Evolutionary conservation across 116 monocot genomes (phyloP).

Genomic region (Zostera marina): DNA sequence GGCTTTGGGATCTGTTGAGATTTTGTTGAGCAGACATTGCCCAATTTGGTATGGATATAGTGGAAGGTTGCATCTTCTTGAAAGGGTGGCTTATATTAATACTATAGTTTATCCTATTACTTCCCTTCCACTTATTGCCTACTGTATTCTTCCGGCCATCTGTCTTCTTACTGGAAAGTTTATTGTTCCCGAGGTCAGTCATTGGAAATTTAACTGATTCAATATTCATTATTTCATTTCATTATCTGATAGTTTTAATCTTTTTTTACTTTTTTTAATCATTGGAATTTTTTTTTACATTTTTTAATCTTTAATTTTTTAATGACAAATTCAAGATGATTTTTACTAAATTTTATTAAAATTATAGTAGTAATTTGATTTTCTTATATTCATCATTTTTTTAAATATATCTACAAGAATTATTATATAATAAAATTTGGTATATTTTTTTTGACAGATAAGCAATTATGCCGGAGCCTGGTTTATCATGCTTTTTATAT

Average conservation of each 20-base stretch:
- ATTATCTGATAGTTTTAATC: no score
- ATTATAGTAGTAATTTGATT: no score
- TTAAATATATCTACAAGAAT: no score
- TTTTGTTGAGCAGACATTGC: constrained; percentile 58
- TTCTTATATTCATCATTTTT: no score
- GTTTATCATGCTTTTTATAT: constrained; percentile 28
- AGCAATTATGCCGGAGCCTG: constrained; percentile 35
- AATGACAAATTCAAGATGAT: no score
- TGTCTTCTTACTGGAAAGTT: constrained; percentile 62
- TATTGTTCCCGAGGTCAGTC: constrained; percentile 63
- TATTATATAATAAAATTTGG: neutral
- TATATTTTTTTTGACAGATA: constrained; percentile 12
- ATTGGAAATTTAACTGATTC: neutral
- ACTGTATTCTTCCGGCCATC: constrained; percentile 59
- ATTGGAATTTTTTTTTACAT: no score
- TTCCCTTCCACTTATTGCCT: constrained; percentile 54
- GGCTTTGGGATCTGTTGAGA: constrained; percentile 68
- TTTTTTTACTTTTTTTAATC: no score
- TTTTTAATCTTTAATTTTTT: no score
- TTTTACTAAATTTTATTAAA: no score
- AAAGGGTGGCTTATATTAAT: constrained; percentile 44
- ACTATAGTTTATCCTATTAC: constrained; percentile 68
- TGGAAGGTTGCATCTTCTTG: constrained; percentile 30
- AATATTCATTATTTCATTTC: neutral
- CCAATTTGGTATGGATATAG: constrained; percentile 62